Base-by-base conservation (phyloP, 495 filamentous ascomycete species). In the Hypoxylon fuscum region DNA sequence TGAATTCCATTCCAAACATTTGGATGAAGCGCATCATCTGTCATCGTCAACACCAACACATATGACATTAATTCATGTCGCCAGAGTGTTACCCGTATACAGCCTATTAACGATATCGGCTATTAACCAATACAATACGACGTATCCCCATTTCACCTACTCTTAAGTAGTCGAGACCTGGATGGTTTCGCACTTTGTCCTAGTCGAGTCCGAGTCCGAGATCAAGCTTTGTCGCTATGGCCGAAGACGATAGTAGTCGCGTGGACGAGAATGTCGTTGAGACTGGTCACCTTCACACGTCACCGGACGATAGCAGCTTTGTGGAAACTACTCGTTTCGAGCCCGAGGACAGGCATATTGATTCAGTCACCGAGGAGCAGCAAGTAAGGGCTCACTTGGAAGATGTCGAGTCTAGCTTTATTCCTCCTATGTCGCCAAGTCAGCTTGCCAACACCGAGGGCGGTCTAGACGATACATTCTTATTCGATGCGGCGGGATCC, bases 361-460 rank as follows among this genome's bases (percentile, higher is more conserved):
- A 82, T 41, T 77, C 79, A 2, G 57, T 80, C 29, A 76, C 77
- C 51, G 79, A 82, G 42, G 69, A 70, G 37, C 72, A 74, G n/a
- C 72, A 73, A 29, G 75, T 79, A 11, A 74, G 74, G 25, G 74
- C 76, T 52, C 88, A 90, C 70, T 70, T 96, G 55, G 88, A 90
- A 77, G 92, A 96, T 68, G 85, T 95, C 56, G 93, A 97, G 71
- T 96, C 92, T 6, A 96, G 90, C 68, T 96, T 96, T 62, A 48
- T 93, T 34, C 81, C 81, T 21, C 81, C 83, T 41, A 64, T 79
- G 42, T 84, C 83, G 38, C 83, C 78, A 22, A 75, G 78, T 31
- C 72, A 72, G 10, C 65, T 74, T 17, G 71, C 65, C 38, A 75
- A 66, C 27, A 69, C 66, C 46, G 78, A 78, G 21, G 68, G 65